A percentile compares a stretch with the other conserved stretches of the same genome.
Conservation (phyloP, 805 yeast species). For the Metschnikowia aberdeeniae region DNA sequence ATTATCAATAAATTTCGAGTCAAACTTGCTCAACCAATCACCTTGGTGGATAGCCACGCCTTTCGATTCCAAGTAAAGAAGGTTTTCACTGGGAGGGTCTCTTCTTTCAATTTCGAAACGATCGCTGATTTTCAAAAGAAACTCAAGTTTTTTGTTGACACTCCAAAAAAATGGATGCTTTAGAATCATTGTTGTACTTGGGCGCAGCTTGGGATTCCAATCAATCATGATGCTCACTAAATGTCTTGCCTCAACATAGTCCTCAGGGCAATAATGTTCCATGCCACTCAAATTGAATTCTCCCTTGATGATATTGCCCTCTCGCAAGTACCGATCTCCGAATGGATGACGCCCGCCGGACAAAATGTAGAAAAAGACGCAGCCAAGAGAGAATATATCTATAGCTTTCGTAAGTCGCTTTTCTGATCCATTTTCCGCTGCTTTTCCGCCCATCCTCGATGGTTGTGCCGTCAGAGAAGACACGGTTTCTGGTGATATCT, state of each 20-base stretch:
- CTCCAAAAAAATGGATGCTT: constrained; percentile 91
- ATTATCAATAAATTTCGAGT: constrained; percentile 69
- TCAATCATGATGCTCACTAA: constrained; percentile 70
- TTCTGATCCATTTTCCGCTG: constrained; percentile 31
- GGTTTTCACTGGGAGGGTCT: constrained; percentile 67
- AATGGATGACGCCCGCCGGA: constrained; percentile 88
- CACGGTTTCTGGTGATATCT: constrained; percentile 37
- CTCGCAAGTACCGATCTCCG: constrained; percentile 87
- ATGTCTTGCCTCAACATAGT: constrained; percentile 63
- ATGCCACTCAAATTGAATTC: constrained; percentile 50
- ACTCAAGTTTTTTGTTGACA: constrained; percentile 67
- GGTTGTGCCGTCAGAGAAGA: constrained; percentile 23
- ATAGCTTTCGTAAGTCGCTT: constrained; percentile 81
- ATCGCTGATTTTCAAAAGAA: constrained; percentile 83
- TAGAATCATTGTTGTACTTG: constrained; percentile 62
- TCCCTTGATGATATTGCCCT: constrained; percentile 79
- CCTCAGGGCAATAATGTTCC: constrained; percentile 36
- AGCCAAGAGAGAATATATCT: constrained; percentile 92
- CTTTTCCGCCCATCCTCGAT: constrained; percentile 6
- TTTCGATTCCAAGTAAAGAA: constrained; percentile 54
- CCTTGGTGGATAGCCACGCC: constrained; percentile 34
- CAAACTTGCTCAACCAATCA: constrained; percentile 79
- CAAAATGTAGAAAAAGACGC: constrained; percentile 84
- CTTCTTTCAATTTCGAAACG: constrained; percentile 81
- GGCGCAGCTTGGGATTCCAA: constrained; percentile 63